Base-by-base conservation (phyloP, 495 filamentous ascomycete genomes). In the Chaetomidium leptoderma region DNA sequence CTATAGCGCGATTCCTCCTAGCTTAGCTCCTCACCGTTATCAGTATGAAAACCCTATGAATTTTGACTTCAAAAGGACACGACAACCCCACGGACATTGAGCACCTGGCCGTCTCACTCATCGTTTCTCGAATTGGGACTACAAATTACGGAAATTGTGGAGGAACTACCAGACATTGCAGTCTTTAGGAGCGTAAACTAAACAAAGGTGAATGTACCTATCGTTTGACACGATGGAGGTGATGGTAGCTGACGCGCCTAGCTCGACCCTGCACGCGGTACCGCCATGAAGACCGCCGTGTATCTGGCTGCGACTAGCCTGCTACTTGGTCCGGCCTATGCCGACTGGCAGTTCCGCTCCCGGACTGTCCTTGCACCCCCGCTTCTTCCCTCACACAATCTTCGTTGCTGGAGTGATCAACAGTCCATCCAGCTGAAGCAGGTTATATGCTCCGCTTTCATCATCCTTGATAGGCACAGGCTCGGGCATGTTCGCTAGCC, bases 131-230 rank as follows among this genome's bases (percentile, higher is more conserved):
- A n/a, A n/a, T n/a, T n/a, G n/a, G n/a, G n/a, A n/a, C n/a, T 19
- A 33, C n/a, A 14, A 39, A 47, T n/a, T n/a, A n/a, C n/a, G 51
- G 54, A 56, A 30, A 13, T 23, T 33, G 53, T 30, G 23, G 47
- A 50, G 47, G 47, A 50, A 16, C n/a, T n/a, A 11, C 1, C 11
- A 11, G 14, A 24, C 4, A 48, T 16, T 14, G 43, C 9, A 43
- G 61, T 64, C 9, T 69, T 63, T 67, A 75, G 74, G 73, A 33
- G 69, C 71, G 71, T 70, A 61, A 69, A 66, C 68, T 66, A 64
- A 62, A 42, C 68, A 66, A 79, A 82, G 77, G 79, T 82, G 77
- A 80, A 82, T 82, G 79, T 81, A 81, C 76, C 77, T 76, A 68
- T 64, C 71, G 61, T 66, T 68, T 27, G 40, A 66, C 53, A 69